Percentiles rank a stretch among this genome's conserved stretches.
phyloP scores from a whole-genome alignment of 768 basidiomycete genomes.

The Russula ochroleuca region DNA sequence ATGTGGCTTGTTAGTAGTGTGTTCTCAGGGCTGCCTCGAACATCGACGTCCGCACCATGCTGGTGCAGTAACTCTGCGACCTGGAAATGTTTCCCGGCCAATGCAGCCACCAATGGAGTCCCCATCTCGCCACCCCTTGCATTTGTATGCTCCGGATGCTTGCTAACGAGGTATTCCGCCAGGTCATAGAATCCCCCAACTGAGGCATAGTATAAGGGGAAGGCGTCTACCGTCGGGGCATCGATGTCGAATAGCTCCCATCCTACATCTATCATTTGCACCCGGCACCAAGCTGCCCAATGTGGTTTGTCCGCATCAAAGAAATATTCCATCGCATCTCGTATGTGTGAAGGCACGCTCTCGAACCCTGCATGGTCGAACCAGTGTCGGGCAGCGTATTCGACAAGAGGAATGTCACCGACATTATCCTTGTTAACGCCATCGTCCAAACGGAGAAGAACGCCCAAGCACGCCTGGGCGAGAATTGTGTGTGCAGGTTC shows the following conservation, averaged over 20 bases:
- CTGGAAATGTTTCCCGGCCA: neutral
- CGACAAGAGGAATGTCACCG: neutral
- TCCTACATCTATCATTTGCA: neutral
- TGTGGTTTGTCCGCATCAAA: slow-evolving; percentile 6
- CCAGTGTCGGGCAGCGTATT: slow-evolving; percentile 1
- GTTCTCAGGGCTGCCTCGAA: neutral
- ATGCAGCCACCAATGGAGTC: slow-evolving; percentile 1
- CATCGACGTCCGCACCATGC: neutral
- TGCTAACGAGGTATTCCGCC: neutral
- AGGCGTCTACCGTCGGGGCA: neutral
- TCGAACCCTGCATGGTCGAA: slow-evolving; percentile 4
- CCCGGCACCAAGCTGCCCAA: slow-evolving; percentile 1
- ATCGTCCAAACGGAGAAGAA: slow-evolving; percentile 4
- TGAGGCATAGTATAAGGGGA: slow-evolving; percentile 3
- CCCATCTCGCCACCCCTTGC: neutral
- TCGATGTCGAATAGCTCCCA: neutral
- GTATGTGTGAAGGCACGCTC: neutral
- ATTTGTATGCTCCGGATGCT: neutral
- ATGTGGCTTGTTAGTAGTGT: neutral
- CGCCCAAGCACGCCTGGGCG: neutral
- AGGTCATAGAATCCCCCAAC: slow-evolving; percentile 1
- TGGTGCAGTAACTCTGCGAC: neutral
- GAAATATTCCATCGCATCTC: neutral
- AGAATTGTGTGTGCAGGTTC: slow-evolving; percentile 7
- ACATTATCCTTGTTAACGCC: neutral